Percentiles rank a stretch among this genome's conserved stretches.
phyloP scores from a whole-genome alignment of 2,329 filamentous ascomycete species.

The Colletotrichum spinosum region DNA sequence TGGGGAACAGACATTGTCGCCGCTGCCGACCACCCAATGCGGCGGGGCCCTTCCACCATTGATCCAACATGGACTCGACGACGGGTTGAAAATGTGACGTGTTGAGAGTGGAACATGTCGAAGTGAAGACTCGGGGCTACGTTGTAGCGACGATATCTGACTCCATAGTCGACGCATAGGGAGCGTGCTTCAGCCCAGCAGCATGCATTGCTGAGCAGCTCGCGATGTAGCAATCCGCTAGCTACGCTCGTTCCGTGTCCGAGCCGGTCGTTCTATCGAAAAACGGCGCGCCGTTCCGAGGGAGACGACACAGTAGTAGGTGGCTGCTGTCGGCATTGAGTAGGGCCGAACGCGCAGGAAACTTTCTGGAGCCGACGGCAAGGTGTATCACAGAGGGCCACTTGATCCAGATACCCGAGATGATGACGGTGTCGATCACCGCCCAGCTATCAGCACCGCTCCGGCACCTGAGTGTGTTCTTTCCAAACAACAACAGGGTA shows the following conservation, averaged over 20 bases:
- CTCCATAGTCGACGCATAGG: slow-evolving; percentile 9
- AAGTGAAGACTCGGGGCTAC: slow-evolving; percentile 8
- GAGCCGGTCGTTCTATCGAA: slow-evolving; percentile 28
- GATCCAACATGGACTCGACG: slow-evolving; percentile 32
- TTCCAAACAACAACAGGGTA: slow-evolving; percentile 32
- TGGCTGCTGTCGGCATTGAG: slow-evolving; percentile 18
- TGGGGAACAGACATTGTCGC: slow-evolving; percentile 27
- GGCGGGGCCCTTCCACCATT: slow-evolving; percentile 30
- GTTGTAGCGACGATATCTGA: slow-evolving; percentile 18
- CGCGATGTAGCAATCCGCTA: slow-evolving; percentile 1
- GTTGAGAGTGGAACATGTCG: slow-evolving; percentile 33
- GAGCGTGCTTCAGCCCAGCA: slow-evolving; percentile 20
- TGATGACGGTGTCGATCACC: slow-evolving; percentile 39
- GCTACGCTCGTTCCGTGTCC: slow-evolving; percentile 28
- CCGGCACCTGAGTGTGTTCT: slow-evolving; percentile 36
- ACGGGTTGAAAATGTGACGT: slow-evolving; percentile 28
- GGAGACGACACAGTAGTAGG: slow-evolving; percentile 8
- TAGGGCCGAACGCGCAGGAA: slow-evolving; percentile 35
- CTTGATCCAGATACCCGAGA: slow-evolving; percentile 39
- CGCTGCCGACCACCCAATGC: slow-evolving; percentile 29
- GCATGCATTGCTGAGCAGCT: background rate
- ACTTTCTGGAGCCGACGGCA: slow-evolving; percentile 23
- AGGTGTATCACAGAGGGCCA: slow-evolving; percentile 34
- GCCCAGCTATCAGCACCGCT: slow-evolving; percentile 26
- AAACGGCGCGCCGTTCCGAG: slow-evolving; percentile 9